A percentile compares a stretch with the other conserved stretches of the same genome.
These are phyloP conservation scores for Psilocybe azurescens DNA, from an alignment of 768 basidiomycete genomes.

Conservation along the genomic window DNA sequence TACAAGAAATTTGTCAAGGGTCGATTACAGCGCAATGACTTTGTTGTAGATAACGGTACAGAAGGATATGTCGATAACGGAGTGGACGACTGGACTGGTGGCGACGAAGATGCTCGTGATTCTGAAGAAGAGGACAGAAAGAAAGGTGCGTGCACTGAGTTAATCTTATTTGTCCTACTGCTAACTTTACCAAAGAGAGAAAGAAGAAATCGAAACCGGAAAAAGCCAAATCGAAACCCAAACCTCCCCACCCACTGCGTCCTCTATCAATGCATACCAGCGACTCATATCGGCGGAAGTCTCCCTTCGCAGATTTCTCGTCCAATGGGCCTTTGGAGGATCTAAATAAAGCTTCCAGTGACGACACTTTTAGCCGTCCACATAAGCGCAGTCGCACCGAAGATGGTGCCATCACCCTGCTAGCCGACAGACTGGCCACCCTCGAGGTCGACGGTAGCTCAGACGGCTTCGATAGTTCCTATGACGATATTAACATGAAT, in stretches of 20 bases:
- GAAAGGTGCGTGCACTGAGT: constrained; percentile 38
- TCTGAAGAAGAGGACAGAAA: constrained; percentile 55
- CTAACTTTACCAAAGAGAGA: constrained; percentile 30
- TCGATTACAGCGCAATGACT: constrained; percentile 87
- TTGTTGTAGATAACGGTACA: constrained; percentile 93
- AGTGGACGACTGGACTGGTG: constrained; percentile 89
- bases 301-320: constrained; percentile 45
- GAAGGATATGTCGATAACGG: constrained; percentile 95
- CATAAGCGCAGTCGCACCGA: constrained; percentile 64
- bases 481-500: constrained; percentile 65
- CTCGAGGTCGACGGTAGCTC: constrained; percentile 62
- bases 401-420: constrained; percentile 53
- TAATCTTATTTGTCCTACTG: not conserved
- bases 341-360: constrained; percentile 49
- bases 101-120: constrained; percentile 51
- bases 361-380: constrained; percentile 69
- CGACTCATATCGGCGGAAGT: constrained; percentile 36
- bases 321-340: constrained; percentile 53
- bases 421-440: constrained; percentile 60
- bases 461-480: constrained; percentile 48
- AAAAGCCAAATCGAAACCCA: constrained; percentile 51
- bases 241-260: constrained; percentile 56
- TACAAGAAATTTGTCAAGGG: constrained; percentile 86
- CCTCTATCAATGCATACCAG: constrained; percentile 82
- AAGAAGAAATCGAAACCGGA: constrained; percentile 51